Evolutionary conservation across 164 flowering plant genomes (phyloP).

Genomic region (Sedum album): DNA sequence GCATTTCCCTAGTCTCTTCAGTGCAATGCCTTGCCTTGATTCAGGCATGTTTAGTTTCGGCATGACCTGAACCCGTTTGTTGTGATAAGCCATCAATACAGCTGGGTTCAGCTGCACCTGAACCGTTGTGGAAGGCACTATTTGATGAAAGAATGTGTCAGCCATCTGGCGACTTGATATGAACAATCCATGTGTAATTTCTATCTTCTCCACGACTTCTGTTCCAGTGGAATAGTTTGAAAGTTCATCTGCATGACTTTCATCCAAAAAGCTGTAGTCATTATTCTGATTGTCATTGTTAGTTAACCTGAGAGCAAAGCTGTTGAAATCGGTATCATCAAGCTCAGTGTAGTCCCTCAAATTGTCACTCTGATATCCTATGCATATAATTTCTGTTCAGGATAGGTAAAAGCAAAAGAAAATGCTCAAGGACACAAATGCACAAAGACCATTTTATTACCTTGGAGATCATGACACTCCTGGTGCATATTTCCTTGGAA

Average conservation of each 20-base stretch:
- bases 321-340: conserved; percentile 22
- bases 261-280: conserved; percentile 26
- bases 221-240: conserved; percentile 28
- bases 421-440: not conserved
- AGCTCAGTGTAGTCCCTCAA: not conserved
- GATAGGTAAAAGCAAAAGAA: not conserved
- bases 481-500: conserved; percentile 25
- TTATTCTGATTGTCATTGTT: conserved; percentile 31
- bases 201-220: conserved; percentile 46
- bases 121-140: conserved; percentile 60
- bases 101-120: conserved; percentile 45
- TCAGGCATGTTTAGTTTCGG: conserved; percentile 11
- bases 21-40: not conserved
- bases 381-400: not conserved
- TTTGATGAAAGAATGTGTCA: conserved; percentile 62
- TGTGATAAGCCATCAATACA: not conserved
- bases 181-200: conserved; percentile 62
- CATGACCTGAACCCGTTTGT: conserved; percentile 8
- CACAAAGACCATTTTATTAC: not conserved
- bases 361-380: not conserved
- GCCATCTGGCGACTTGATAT: conserved; percentile 41
- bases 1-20: not conserved
- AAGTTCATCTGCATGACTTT: conserved; percentile 25
- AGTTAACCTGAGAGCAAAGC: conserved; percentile 26
- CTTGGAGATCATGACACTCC: conserved; percentile 8